Base-by-base conservation (phyloP, 2,329 filamentous ascomycete species). In the Thelonectria rubi region DNA sequence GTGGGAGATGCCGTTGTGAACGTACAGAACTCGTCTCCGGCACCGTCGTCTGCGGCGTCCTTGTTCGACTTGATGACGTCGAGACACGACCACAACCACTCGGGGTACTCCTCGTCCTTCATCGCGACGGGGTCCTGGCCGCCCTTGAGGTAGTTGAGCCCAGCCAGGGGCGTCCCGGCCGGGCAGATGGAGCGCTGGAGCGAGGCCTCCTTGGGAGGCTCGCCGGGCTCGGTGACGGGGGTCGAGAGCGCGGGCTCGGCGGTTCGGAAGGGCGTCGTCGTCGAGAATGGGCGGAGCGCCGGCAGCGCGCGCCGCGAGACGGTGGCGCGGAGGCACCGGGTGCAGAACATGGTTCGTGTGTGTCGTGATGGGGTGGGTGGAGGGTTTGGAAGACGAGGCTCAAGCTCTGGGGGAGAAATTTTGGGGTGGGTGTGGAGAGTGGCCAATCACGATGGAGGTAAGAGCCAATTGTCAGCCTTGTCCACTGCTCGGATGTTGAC, bases 11-110 rank as follows among this genome's bases (percentile, higher is more conserved):
- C 6, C 12, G 10, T 17, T 15, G 48, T n/a, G 15, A n/a, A 47
- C 90, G 52, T 86, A 94, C 92, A 94, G 76, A 93, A 95, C 69
- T 93, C 84, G 79, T 94, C 92, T 20, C 88, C 90, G 24, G 84
- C 85, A 10, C 82, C 83, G 11, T 81, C 84, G 3, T 82, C 85
- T 4, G 78, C 84, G 2, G 79, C 80, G 14, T 77, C 79, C 18
- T 78, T 77, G 3, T 72, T 76, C 73, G 84, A 86, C 76, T 86
- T 85, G 77, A 86, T 81, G 59, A 85, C 82, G 52, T 88, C 85
- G 57, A 95, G 78, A 68, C 91, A 88, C 3, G 78, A 82, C 92
- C 92, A 96, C 64, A 96, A 77, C 92, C 92, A 96, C 21, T 81
- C 81, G 3, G 92, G 92, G 77, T 96, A 96, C 64, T 91, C 90